Conservation (phyloP, 2,329 filamentous ascomycete species). For the Fusarium longipes region DNA sequence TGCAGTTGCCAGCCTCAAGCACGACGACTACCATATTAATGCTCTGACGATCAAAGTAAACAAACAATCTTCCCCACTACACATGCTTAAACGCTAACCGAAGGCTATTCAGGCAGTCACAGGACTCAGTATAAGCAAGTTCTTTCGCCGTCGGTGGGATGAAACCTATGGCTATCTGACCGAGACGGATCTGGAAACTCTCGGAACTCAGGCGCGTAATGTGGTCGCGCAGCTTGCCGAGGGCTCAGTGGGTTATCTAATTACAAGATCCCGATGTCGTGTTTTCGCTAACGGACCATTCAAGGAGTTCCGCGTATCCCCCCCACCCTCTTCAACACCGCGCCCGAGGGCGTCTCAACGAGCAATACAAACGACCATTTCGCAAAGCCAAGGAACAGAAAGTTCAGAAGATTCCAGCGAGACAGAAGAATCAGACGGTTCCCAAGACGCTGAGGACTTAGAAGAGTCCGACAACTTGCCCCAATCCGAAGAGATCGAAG, state of each 20-base stretch:
- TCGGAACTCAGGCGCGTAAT: conserved; percentile 29
- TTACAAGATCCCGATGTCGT: neutral
- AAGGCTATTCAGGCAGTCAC: conserved; percentile 36
- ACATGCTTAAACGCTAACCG: conserved; percentile 14
- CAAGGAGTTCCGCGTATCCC: conserved; percentile 16
- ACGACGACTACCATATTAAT: conserved; percentile 39
- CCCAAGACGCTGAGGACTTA: neutral
- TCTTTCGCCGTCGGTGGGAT: conserved; percentile 42
- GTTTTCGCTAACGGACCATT: conserved; percentile 7
- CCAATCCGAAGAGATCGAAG: neutral
- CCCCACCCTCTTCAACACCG: neutral
- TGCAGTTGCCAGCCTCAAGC: conserved; percentile 42
- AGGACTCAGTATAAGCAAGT: conserved; percentile 38
- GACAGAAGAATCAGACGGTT: neutral
- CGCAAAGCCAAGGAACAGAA: neutral
- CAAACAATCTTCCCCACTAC: neutral
- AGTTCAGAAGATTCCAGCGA: neutral
- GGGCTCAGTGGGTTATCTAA: conserved; percentile 35
- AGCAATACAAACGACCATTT: neutral
- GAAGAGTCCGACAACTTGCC: no score
- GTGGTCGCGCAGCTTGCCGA: conserved; percentile 38
- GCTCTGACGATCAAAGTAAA: conserved; percentile 49
- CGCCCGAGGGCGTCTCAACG: neutral
- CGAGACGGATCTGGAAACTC: conserved; percentile 30
- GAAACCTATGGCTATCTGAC: conserved; percentile 35